phyloP scores from a whole-genome alignment of 192 early-diverging fungal genomes.

The Coemansia aciculifera region DNA sequence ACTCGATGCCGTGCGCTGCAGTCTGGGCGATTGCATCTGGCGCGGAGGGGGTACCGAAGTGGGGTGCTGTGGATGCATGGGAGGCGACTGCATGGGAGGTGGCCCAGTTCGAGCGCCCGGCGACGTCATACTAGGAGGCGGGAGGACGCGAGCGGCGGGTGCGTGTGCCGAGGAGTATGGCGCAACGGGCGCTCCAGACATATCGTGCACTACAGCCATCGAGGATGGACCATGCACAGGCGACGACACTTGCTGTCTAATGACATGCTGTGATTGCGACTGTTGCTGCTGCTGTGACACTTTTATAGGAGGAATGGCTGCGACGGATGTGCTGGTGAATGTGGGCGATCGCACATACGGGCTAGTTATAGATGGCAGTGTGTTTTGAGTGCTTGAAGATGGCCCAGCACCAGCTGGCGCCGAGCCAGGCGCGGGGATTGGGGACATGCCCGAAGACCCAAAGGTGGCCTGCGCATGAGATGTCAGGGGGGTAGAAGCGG shows the following conservation, averaged over 20 bases:
- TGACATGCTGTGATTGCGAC: constrained; percentile 9
- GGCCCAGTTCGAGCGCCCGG: constrained; percentile 31
- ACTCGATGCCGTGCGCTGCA: constrained; percentile 39
- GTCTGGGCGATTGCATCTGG: constrained; percentile 34
- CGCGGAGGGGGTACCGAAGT: constrained; percentile 43
- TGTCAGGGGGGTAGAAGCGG: constrained; percentile 22
- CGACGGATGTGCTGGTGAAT: constrained; percentile 23
- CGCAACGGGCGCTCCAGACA: background rate
- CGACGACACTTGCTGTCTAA: constrained; percentile 30
- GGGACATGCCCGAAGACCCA: constrained; percentile 15
- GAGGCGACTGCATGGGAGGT: constrained; percentile 37
- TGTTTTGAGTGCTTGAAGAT: background rate
- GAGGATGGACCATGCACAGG: constrained; percentile 22
- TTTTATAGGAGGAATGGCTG: constrained; percentile 35
- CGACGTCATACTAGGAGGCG: constrained; percentile 27
- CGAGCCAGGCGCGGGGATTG: constrained; percentile 10
- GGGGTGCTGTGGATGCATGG: constrained; percentile 34
- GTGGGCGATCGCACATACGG: constrained; percentile 46
- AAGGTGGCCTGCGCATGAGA: constrained; percentile 42
- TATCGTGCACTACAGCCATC: constrained; percentile 17
- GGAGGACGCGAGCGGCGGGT: constrained; percentile 28
- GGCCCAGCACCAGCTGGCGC: constrained; percentile 1
- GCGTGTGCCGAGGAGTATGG: constrained; percentile 27
- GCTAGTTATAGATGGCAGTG: constrained; percentile 34
- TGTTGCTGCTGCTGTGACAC: constrained; percentile 14